Conservation (phyloP, 139 green algal genomes). For the Chlorella sorokiniana region DNA sequence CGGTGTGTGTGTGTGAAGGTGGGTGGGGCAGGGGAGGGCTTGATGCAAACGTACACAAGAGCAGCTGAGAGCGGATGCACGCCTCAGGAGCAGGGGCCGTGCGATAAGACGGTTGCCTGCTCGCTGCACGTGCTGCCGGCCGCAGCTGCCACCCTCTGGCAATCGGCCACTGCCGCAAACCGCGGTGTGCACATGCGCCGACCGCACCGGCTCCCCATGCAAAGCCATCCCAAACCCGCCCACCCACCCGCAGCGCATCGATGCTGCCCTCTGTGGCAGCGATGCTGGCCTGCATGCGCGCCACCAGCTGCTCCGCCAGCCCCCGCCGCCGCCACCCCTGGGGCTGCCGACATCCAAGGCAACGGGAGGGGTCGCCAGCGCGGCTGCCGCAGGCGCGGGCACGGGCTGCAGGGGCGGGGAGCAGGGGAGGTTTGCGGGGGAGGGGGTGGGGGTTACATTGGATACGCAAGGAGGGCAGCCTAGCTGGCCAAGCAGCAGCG, state of each 20-base stretch:
- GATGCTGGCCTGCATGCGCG: constrained; percentile 16
- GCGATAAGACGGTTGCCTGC: too few relatives aligned
- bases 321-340: background rate
- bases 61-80: too few relatives aligned
- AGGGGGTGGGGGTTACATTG: background rate
- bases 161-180: too few relatives aligned
- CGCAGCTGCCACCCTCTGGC: too few relatives aligned
- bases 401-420: background rate
- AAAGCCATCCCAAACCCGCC: too few relatives aligned
- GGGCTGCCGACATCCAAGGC: background rate
- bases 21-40: background rate
- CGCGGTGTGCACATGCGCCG: too few relatives aligned
- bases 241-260: constrained; percentile 17
- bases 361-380: background rate
- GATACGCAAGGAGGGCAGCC: too few relatives aligned
- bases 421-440: background rate
- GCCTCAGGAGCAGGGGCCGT: too few relatives aligned
- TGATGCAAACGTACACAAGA: too few relatives aligned
- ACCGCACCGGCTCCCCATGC: too few relatives aligned
- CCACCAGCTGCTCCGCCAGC: constrained; percentile 3
- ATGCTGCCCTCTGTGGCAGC: constrained; percentile 10
- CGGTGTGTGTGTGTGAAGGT: background rate
- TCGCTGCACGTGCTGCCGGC: too few relatives aligned
- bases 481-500: background rate
- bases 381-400: background rate